phyloP scores from a whole-genome alignment of 441 rosid genomes.

The Jatropha podagrica region DNA sequence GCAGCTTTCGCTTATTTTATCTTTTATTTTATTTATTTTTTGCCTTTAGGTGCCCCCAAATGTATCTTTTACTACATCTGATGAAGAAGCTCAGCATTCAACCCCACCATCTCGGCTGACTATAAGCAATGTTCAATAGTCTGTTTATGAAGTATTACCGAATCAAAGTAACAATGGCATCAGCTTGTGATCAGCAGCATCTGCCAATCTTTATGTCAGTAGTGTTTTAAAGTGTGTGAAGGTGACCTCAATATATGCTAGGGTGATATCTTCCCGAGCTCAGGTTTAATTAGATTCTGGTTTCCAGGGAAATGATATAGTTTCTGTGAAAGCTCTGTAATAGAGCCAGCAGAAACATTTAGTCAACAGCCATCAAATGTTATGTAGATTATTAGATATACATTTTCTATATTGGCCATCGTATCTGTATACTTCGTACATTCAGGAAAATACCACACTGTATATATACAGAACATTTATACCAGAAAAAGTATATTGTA shows the following conservation, averaged over 20 bases:
- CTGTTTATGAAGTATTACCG: background rate
- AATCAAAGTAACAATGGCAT: background rate
- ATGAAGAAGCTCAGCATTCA: conserved; percentile 60
- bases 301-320: background rate
- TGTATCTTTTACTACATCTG: conserved; percentile 40
- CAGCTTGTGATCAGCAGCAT: conserved; percentile 11
- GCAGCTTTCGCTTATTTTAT: background rate
- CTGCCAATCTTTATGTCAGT: background rate
- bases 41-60: conserved; percentile 36
- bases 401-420: conserved; percentile 12
- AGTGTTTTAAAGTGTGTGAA: background rate
- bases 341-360: too few species aligned
- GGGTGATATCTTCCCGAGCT: background rate
- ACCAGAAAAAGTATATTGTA: background rate
- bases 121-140: conserved; percentile 37
- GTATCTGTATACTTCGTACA: conserved; percentile 5
- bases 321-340: background rate
- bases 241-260: background rate
- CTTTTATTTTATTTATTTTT: background rate
- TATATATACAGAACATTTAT: conserved; percentile 17
- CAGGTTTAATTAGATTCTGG: background rate
- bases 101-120: background rate
- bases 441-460: conserved; percentile 3
- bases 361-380: background rate
- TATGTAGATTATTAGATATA: background rate